Evolutionary conservation across 2,329 filamentous ascomycete species (phyloP), one percentile per base, ranked within the genome.

Genomic region (Scytalidium lignicola): DNA sequence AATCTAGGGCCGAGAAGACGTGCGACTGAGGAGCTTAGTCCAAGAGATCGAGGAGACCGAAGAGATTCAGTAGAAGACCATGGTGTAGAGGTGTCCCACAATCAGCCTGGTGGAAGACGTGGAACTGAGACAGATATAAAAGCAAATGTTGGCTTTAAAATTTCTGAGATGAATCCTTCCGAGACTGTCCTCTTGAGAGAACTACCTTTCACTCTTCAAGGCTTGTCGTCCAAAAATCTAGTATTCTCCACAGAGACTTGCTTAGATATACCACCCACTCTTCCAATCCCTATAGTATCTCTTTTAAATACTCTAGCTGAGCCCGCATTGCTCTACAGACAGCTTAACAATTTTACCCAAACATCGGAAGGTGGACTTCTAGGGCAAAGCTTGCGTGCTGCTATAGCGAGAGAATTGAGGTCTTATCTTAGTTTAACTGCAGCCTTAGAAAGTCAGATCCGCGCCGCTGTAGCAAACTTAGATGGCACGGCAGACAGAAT

Each of bases 401-500:
- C 93, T 22, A 85, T 99, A 52, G 82, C 84, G 43, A 79, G 81
- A 42, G 92, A 99, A 67, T 74, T 99, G 37, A 83, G 90, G 43
- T 90, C 90, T 3, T 99, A 99, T 63, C 74, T 99, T 21, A 87
- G 88, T 39, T 74, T 99, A 13, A 89, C 99, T 32, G 92, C 93
- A 15, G 95, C 91, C 0, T 71, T 99, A 6, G 93, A 99, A 70
- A 88, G 85, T 10, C 92, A 99, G 66, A 96, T 97, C 48, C 81
- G 92, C 51, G 78, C 88, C 53, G 90, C 91, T 1, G 71, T 97
- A 44, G 78, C 85, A 4, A 81, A 85, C 7, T 71, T 93, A n/a
- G 82, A 88, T 55, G 82, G 86, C 46, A 72, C 74, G 2, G 79
- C 80, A 3, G 81, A 86, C 2, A 77, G 84, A 43, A 79, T 80